phyloP scores from a whole-genome alignment of 768 basidiomycete species.

The Sporobolomyces phaffii region DNA sequence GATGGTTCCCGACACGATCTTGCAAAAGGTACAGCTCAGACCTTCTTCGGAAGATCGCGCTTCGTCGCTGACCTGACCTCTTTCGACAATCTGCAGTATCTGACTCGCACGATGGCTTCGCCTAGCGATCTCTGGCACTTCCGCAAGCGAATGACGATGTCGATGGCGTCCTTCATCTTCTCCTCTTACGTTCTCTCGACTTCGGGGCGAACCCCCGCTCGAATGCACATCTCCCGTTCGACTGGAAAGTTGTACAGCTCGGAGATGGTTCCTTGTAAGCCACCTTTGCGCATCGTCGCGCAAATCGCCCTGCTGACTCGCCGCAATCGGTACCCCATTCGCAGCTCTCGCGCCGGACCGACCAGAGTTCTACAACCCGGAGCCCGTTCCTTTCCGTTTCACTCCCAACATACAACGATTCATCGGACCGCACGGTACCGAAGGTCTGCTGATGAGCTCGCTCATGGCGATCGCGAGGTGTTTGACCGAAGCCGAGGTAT shows the following conservation, averaged over 20 bases:
- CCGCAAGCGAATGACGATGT: constrained; percentile 91
- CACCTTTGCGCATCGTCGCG: not conserved
- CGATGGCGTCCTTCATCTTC: constrained; percentile 81
- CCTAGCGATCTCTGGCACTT: constrained; percentile 89
- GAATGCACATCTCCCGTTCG: constrained; percentile 81
- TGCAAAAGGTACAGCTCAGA: constrained; percentile 61
- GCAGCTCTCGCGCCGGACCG: constrained; percentile 37
- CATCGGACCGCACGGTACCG: constrained; percentile 77
- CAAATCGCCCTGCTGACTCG: too few species aligned
- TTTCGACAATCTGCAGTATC: constrained; percentile 58
- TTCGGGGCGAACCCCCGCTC: constrained; percentile 70
- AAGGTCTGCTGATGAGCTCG: constrained; percentile 78
- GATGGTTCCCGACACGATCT: constrained; percentile 79
- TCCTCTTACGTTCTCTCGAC: constrained; percentile 83
- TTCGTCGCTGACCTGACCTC: not conserved
- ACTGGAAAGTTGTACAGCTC: constrained; percentile 89
- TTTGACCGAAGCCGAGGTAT: constrained; percentile 83
- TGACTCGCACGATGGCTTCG: constrained; percentile 74
- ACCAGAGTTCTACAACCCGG: constrained; percentile 66
- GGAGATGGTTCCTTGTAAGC: constrained; percentile 75
- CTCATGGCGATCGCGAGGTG: constrained; percentile 86
- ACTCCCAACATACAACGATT: constrained; percentile 95
- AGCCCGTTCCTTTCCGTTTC: constrained; percentile 91
- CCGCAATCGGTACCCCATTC: not conserved
- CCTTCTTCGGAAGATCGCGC: not conserved